Percentiles rank a stretch among this genome's conserved stretches.
Conservation (phyloP, 139 green algal species). For the Closterium sp. region DNA sequence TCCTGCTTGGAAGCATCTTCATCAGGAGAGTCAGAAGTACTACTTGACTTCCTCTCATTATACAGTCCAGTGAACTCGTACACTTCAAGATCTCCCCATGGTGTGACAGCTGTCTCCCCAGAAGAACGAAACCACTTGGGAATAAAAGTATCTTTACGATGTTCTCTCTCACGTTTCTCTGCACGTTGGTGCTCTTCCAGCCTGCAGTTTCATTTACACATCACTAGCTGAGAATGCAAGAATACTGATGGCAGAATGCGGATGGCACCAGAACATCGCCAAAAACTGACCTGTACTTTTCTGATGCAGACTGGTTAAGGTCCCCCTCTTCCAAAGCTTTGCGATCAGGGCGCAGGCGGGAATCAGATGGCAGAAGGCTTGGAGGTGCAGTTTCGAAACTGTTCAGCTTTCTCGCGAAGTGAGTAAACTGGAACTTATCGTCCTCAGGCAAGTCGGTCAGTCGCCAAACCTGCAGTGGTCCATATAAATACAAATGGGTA, state of each 20-base stretch:
- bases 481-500: neutral
- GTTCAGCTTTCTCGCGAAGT: constrained; percentile 84
- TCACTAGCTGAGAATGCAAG: neutral
- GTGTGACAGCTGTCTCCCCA: constrained; percentile 24
- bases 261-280: neutral
- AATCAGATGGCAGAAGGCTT: constrained; percentile 77
- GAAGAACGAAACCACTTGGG: constrained; percentile 35
- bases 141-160: neutral
- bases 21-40: neutral
- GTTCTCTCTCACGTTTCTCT: constrained; percentile 46
- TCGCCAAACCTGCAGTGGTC: constrained; percentile 70
- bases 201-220: neutral
- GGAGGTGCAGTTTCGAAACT: constrained; percentile 57
- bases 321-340: constrained; percentile 60
- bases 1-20: neutral
- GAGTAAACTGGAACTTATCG: constrained; percentile 88
- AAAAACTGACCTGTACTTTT: constrained; percentile 42
- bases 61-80: constrained; percentile 19
- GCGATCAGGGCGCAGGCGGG: constrained; percentile 66
- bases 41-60: neutral
- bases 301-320: constrained; percentile 29
- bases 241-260: neutral
- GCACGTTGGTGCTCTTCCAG: constrained; percentile 45
- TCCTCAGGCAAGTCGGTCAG: constrained; percentile 67
- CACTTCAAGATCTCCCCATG: constrained; percentile 24